Evolutionary conservation across 345 rosid genomes (phyloP).

Genomic region (Eucalyptus viminalis): DNA sequence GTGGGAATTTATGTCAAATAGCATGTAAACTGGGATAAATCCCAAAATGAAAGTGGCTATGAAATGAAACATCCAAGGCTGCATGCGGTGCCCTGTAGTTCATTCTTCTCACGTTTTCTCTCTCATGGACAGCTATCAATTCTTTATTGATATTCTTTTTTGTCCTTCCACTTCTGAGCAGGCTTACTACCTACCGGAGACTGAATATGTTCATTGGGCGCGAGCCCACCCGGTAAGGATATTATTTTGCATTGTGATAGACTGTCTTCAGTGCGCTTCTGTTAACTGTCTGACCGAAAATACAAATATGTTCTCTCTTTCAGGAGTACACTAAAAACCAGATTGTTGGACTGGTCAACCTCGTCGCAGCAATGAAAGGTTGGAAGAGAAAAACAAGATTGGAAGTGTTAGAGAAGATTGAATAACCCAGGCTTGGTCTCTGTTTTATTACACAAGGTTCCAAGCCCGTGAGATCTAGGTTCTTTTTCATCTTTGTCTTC

Average conservation of each 20-base stretch:
- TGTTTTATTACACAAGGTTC: background rate
- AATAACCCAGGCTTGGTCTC: constrained; percentile 18
- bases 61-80: background rate
- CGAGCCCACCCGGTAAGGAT: constrained; percentile 73
- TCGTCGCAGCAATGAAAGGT: constrained; percentile 86
- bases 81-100: background rate
- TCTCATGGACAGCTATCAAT: background rate
- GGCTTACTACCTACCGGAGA: constrained; percentile 96
- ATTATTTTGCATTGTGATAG: background rate
- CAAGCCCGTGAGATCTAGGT: background rate
- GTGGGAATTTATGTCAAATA: constrained; percentile 6
- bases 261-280: background rate
- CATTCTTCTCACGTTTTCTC: background rate
- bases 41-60: background rate
- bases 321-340: constrained; percentile 86
- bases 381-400: constrained; percentile 93
- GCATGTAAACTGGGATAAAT: background rate
- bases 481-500: background rate
- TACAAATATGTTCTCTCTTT: background rate
- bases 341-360: constrained; percentile 69
- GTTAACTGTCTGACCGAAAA: background rate
- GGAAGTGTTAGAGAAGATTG: constrained; percentile 81
- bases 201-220: constrained; percentile 95
- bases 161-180: constrained; percentile 2
- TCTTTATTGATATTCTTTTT: background rate